A percentile compares a stretch with the other conserved stretches of the same genome.
These are phyloP conservation scores for Termitomyces sp. DNA, from an alignment of 768 basidiomycete genomes.

Conservation along the genomic window DNA sequence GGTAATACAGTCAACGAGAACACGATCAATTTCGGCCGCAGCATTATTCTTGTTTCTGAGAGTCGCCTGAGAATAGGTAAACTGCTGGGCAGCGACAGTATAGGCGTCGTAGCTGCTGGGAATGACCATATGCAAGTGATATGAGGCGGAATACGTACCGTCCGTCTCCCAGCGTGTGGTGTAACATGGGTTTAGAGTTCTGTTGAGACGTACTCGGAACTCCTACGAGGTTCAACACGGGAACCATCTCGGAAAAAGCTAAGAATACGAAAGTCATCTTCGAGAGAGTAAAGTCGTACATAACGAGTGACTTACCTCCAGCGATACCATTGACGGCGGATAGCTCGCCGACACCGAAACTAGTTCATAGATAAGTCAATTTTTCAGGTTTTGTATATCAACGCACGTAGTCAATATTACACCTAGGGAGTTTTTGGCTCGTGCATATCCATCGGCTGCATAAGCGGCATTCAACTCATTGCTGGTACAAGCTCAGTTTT, in stretches of 20 bases:
- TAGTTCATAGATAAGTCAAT: conserved; percentile 15
- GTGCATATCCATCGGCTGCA: conserved; percentile 90
- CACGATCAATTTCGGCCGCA: conserved; percentile 69
- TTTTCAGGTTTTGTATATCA: neutral
- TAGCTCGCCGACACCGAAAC: conserved; percentile 92
- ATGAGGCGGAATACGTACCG: neutral
- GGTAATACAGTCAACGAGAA: conserved; percentile 65
- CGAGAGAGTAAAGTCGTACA: conserved; percentile 7
- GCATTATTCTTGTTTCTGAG: conserved; percentile 51
- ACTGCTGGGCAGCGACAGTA: conserved; percentile 63
- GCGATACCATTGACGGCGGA: conserved; percentile 84
- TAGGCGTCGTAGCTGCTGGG: conserved; percentile 70
- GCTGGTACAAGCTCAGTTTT: conserved; percentile 27
- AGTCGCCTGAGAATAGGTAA: conserved; percentile 63
- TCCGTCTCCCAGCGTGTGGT: conserved; percentile 13
- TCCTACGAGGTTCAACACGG: conserved; percentile 85
- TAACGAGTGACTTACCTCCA: conserved; percentile 33
- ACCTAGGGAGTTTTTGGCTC: conserved; percentile 74
- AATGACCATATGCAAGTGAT: too few species aligned
- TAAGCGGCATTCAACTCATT: conserved; percentile 87
- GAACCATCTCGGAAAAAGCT: conserved; percentile 88
- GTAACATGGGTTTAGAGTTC: conserved; percentile 10
- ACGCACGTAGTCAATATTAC: conserved; percentile 70
- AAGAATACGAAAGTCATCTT: conserved; percentile 6
- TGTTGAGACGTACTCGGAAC: conserved; percentile 12